A percentile compares a stretch with the other conserved stretches of the same genome.
Conservation (phyloP, 768 basidiomycete species). For the Termitomyces eurrhizus region DNA sequence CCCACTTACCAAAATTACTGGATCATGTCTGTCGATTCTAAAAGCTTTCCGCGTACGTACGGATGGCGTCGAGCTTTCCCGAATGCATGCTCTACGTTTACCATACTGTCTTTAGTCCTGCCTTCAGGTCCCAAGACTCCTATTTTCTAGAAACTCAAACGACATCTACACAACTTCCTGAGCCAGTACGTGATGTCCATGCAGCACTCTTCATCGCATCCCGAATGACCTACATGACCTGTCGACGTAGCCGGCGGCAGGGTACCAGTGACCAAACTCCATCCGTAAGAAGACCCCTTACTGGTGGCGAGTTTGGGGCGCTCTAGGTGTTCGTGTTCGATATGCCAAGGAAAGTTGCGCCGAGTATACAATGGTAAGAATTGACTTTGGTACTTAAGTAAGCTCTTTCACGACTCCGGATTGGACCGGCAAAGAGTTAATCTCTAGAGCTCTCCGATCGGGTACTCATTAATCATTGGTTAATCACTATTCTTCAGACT, state of each 20-base stretch:
- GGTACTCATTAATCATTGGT: background rate
- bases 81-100: background rate
- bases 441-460: background rate
- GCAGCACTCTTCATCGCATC: background rate
- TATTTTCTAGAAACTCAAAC: background rate
- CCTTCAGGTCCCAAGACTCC: background rate
- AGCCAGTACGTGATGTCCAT: background rate
- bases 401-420: background rate
- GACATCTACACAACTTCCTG: background rate
- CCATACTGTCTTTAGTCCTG: background rate
- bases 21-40: background rate
- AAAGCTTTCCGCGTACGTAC: constrained; percentile 3
- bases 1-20: constrained; percentile 1
- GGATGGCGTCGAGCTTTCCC: background rate
- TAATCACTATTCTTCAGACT: background rate
- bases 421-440: constrained; percentile 1
- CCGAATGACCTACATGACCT: background rate
- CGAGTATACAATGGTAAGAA: background rate
- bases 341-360: constrained; percentile 1
- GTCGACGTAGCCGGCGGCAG: background rate
- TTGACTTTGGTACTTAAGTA: background rate
- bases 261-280: background rate
- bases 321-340: background rate
- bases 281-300: background rate
- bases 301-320: background rate